Percentiles rank a stretch among this genome's conserved stretches.
Evolutionary conservation across 768 basidiomycete genomes (phyloP).

Genomic region (Naganishia friedmannii): DNA sequence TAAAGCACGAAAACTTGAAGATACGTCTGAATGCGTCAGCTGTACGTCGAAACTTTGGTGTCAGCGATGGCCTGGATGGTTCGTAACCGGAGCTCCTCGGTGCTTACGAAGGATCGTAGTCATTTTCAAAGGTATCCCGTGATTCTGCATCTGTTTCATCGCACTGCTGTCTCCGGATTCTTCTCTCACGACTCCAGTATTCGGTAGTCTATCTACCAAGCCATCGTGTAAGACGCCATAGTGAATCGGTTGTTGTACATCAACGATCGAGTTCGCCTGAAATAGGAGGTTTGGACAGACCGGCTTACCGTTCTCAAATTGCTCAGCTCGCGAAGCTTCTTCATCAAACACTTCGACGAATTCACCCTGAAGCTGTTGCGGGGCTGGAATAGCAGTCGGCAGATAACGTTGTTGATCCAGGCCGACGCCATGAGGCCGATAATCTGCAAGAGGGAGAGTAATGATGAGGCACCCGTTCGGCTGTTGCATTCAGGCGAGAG

Average conservation of each 20-base stretch:
- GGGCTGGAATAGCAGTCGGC: not conserved
- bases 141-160: slow-evolving; percentile 26
- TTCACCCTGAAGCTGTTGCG: not conserved
- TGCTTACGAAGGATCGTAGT: slow-evolving; percentile 29
- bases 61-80: not conserved
- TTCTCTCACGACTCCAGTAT: not conserved
- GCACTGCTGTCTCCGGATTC: slow-evolving; percentile 16
- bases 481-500: not conserved
- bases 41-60: slow-evolving; percentile 45
- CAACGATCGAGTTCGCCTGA: not conserved
- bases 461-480: not conserved
- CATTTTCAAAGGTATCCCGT: slow-evolving; percentile 24
- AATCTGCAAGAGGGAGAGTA: not conserved
- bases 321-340: not conserved
- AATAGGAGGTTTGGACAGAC: not conserved
- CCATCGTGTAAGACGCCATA: not conserved
- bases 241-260: too few relatives aligned
- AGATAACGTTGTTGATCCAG: not conserved
- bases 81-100: too few relatives aligned
- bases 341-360: not conserved
- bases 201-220: not conserved
- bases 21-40: slow-evolving; percentile 75
- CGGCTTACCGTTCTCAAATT: not conserved
- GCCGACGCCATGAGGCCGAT: not conserved
- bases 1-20: slow-evolving; percentile 88